These are phyloP conservation scores for Boletus rufocinnamomeus DNA, from an alignment of 768 basidiomycete genomes.

Conservation along the genomic window DNA sequence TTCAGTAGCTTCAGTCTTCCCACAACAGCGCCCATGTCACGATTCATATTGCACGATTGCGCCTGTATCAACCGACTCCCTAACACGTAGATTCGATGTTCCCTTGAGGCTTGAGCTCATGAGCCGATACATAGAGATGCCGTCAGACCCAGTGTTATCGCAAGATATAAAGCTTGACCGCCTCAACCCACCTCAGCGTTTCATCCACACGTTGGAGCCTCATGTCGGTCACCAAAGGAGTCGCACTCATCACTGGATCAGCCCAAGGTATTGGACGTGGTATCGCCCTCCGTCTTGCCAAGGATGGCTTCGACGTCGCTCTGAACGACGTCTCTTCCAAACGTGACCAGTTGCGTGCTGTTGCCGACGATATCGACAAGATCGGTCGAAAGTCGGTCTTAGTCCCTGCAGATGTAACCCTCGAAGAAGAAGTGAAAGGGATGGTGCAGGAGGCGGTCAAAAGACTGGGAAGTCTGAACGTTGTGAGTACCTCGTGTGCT, in stretches of 20 bases:
- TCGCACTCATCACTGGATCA: conserved; percentile 33
- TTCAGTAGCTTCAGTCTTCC: neutral
- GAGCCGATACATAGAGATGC: too few species aligned
- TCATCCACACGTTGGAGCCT: too few species aligned
- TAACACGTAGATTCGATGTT: too few species aligned
- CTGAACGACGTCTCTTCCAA: conserved; percentile 30
- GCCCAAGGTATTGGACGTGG: conserved; percentile 30
- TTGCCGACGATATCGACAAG: conserved; percentile 12
- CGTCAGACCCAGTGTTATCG: too few species aligned
- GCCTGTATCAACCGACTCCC: too few species aligned
- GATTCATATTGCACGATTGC: neutral
- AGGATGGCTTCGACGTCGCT: conserved; percentile 29
- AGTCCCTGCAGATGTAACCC: conserved; percentile 15
- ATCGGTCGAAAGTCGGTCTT: conserved; percentile 16
- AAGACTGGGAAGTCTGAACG: conserved; percentile 5
- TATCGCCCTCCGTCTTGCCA: conserved; percentile 19
- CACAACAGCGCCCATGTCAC: neutral
- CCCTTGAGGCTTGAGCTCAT: too few species aligned
- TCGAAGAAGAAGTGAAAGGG: conserved; percentile 3
- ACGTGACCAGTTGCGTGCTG: conserved; percentile 1
- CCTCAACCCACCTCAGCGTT: neutral
- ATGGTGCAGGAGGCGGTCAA: neutral
- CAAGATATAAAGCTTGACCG: neutral
- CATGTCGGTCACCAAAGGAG: conserved; percentile 26
- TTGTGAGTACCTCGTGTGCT: neutral